Percentiles rank a stretch among this genome's conserved stretches.
These are phyloP conservation scores for Escovopsis weberi DNA, from an alignment of 2,329 filamentous ascomycete genomes.

Conservation along the genomic window DNA sequence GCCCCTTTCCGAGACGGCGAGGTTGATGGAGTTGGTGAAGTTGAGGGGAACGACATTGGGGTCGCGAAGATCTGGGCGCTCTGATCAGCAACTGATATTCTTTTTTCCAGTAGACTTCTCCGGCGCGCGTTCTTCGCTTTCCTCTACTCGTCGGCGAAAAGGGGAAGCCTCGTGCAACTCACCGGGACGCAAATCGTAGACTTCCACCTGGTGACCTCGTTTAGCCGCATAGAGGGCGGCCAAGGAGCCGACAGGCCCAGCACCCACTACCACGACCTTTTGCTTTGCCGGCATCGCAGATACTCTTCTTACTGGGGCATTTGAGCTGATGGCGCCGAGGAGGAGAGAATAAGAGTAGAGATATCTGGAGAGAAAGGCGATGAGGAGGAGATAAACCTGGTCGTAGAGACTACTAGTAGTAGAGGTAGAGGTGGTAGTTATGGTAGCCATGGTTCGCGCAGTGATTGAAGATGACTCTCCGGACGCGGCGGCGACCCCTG, in stretches of 20 bases:
- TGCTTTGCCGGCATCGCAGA: slow-evolving; percentile 27
- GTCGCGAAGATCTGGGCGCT: slow-evolving; percentile 64
- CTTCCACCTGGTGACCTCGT: slow-evolving; percentile 75
- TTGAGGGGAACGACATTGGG: slow-evolving; percentile 73
- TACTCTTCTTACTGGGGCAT: no score
- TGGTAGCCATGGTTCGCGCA: no score
- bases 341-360: not conserved
- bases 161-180: slow-evolving; percentile 20
- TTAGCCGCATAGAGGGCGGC: slow-evolving; percentile 86
- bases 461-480: no score
- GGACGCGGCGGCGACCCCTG: no score
- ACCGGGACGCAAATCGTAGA: slow-evolving; percentile 91
- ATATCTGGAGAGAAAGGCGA: no score
- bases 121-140: not conserved
- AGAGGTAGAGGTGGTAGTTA: no score
- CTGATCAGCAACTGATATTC: slow-evolving; percentile 1
- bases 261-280: slow-evolving; percentile 75
- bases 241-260: slow-evolving; percentile 82
- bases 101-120: no score
- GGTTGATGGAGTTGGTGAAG: slow-evolving; percentile 97
- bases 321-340: not conserved
- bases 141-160: not conserved
- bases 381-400: no score
- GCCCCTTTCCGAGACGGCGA: slow-evolving; percentile 85
- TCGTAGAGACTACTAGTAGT: no score